Base-by-base conservation (phyloP, 139 green algal genomes). In the Chlorella ohadii region DNA sequence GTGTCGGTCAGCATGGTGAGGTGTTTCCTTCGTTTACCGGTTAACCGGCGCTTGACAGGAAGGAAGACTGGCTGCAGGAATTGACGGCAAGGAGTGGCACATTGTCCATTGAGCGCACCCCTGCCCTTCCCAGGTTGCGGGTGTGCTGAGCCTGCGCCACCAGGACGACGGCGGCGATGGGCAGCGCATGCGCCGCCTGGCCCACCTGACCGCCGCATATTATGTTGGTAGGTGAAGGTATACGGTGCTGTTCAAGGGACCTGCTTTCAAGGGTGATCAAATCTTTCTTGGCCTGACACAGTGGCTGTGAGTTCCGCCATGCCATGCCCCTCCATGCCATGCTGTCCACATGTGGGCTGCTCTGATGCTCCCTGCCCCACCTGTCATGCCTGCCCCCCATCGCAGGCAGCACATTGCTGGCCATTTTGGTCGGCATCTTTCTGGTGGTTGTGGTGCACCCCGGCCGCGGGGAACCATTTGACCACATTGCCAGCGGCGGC, bases 1-100 rank as follows among this genome's bases (percentile, higher is more conserved):
- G 78, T 93, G 33, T 75, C 88, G 20, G 81, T 81, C 23, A 87
- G 81, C 57, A 93, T 93, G 85, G 83, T 90, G 51, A 13, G 51
- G 19, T 51, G 44, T n/a, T n/a, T n/a, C n/a, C n/a, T n/a, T n/a
- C n/a, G n/a, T n/a, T n/a, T n/a, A n/a, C n/a, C n/a, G n/a, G n/a
- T n/a, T n/a, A n/a, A n/a, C 44, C 44, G 7, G 9, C 44, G 44
- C 7, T 9, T 51, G 44, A 51, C n/a, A n/a, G n/a, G 44, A 9
- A 51, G 44, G 6, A 51, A 51, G 44, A 9, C 44, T 51, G 44
- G 44, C 44, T 51, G 44, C 44, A 6, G n/a, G n/a, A n/a, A n/a
- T n/a, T n/a, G n/a, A n/a, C n/a, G n/a, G n/a, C n/a, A n/a, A n/a
- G n/a, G n/a, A n/a, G n/a, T n/a, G n/a, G n/a, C n/a, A n/a, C n/a